Base-by-base conservation (phyloP, 2,329 filamentous ascomycete genomes). In the Esteya vermicola region DNA sequence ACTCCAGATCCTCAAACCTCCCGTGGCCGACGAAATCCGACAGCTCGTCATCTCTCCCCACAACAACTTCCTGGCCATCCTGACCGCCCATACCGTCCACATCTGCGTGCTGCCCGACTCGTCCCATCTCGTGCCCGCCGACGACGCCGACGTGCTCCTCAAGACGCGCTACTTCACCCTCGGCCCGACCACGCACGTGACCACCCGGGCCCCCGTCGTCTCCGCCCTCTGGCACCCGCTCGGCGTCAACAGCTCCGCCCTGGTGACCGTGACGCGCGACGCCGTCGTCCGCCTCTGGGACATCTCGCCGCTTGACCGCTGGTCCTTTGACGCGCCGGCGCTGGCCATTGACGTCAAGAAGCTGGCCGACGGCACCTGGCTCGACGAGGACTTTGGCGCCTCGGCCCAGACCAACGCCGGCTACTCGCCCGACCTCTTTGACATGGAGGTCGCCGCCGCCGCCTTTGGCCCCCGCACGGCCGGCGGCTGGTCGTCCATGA, bases 401-500 rank as follows among this genome's bases (percentile, higher is more conserved):
- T 84, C 83, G 1, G 78, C 79, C 46, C 73, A 79, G 8, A 80
- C 76, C 33, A 85, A 77, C 55, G 85, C 81, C 50, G 80, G 77
- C 9, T 96, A 93, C 52, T 94, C 86, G 1, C 82, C 86, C 0
- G 88, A 96, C 55, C 75, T 75, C 2, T 79, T 93, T 43, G 88
- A 96, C 55, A 93, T 98, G 80, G 84, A 95, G 53, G 85, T 93
- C 19, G 85, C 86, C 4, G 80, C 88, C 2, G 86, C 88, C 38
- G 84, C 78, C 55, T 98, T 98, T 61, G 66, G 70, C 27, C 64
- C 64, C 12, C 67, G 69, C 47, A 67, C 66, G 27, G 72, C 73
- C 7, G 89, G 86, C 13, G 86, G 86, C 40, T 98, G 91, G 91
- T 83, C 86, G 8, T 77, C 88, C 9, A 95, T 95, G 83, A 96